These are phyloP conservation scores for Endocarpon pusillum DNA, from an alignment of 495 filamentous ascomycete genomes.

Conservation along the genomic window DNA sequence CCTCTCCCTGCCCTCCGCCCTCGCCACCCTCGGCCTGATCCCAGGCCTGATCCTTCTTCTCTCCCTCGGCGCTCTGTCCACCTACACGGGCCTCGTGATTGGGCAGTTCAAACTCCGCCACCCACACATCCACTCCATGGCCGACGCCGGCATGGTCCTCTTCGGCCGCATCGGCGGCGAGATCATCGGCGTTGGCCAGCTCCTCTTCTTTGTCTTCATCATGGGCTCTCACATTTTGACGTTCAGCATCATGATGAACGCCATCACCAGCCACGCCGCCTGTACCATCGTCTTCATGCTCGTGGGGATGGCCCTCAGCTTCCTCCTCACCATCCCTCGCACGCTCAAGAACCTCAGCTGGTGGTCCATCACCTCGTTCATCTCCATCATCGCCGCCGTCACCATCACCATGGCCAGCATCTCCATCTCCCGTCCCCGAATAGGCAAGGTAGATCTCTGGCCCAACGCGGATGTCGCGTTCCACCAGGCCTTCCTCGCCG, in stretches of 20 bases:
- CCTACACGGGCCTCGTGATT: slow-evolving; percentile 64
- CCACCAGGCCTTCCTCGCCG: slow-evolving; percentile 29
- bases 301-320: slow-evolving; percentile 45
- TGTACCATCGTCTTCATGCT: slow-evolving; percentile 59
- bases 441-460: slow-evolving; percentile 10
- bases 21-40: slow-evolving; percentile 49
- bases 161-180: slow-evolving; percentile 46
- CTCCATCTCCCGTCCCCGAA: slow-evolving; percentile 30
- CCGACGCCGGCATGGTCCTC: slow-evolving; percentile 52
- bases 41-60: slow-evolving; percentile 47
- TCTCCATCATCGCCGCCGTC: slow-evolving; percentile 51
- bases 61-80: slow-evolving; percentile 44
- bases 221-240: slow-evolving; percentile 65
- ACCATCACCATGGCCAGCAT: slow-evolving; percentile 54
- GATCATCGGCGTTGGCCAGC: slow-evolving; percentile 42
- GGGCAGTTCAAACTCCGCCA: slow-evolving; percentile 59
- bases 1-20: slow-evolving; percentile 45
- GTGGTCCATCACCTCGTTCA: slow-evolving; percentile 50
- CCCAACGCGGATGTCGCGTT: slow-evolving; percentile 20
- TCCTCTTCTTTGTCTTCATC: slow-evolving; percentile 56
- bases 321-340: slow-evolving; percentile 47
- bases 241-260: slow-evolving; percentile 59
- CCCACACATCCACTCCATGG: slow-evolving; percentile 56
- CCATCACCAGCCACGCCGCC: slow-evolving; percentile 42
- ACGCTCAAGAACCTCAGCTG: slow-evolving; percentile 45